Evolutionary conservation across 345 rosid genomes (phyloP), one percentile per base, ranked within the genome.

Genomic region (Melaleuca alternifolia): DNA sequence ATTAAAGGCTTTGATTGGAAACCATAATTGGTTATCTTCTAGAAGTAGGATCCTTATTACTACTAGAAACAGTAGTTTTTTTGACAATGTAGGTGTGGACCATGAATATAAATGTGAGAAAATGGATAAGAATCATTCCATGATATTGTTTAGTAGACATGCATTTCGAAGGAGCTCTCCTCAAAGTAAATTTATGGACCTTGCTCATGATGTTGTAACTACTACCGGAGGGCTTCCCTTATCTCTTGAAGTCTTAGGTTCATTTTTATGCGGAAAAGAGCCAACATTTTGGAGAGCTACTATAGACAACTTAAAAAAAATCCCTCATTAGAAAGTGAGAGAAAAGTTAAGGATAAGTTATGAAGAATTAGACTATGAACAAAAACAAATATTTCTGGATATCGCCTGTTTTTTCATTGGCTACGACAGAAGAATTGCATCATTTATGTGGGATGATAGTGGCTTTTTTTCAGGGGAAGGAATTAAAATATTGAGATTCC

Each of bases 41-140:
- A 20, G 77, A 65, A 65, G 77, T 65, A 65, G 11, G 18, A 65
- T 65, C 77, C 30, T 65, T 33, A 65, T 65, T 65, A 65, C 77
- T 6, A 65, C 77, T 16, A 30, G 77, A 30, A 15, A 65, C 46
- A 16, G 16, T 23, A 0, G 23, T 10, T 30, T 65, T 65, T 23
- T 65, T 7, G 44, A 65, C 30, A 23, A 30, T 15, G 23, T 16
- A 0, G 0, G 11, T 11, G 77, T 2, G 0, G 77, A 65, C 77
- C 7, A 65, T 2, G 0, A 0, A 21, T 33, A 65, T 65, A 23
- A 65, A 0, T 44, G 3, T 0, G 9, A 30, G 77, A 23, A 65
- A 65, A 0, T 65, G 77, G 77, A 65, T 65, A 15, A 0, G 2
- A 0, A 30, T 15, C 77, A 65, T 15, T 30, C 77, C 0, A 15